These are phyloP conservation scores for Pyropia yezoensis DNA, from an alignment of 23 red algal genomes.

Conservation along the genomic window DNA sequence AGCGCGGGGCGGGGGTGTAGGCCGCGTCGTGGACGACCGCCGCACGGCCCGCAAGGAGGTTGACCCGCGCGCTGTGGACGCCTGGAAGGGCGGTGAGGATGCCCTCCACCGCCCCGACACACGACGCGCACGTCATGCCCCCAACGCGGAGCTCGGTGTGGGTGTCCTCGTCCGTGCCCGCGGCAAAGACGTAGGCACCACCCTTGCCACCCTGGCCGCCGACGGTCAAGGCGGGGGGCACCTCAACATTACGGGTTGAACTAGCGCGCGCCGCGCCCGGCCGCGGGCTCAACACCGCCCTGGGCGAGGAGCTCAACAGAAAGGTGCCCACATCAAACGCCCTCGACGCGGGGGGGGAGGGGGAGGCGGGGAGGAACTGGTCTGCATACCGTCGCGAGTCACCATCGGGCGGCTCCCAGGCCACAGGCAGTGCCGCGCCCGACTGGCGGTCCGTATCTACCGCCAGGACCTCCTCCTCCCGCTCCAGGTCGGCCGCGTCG, in stretches of 20 bases:
- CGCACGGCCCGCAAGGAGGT: constrained; percentile 58
- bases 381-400: no score
- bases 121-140: constrained; percentile 75
- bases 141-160: constrained; percentile 13
- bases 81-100: constrained; percentile 12
- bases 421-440: background rate
- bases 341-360: no score
- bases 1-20: background rate
- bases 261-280: background rate
- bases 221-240: background rate
- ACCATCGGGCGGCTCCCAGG: background rate
- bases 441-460: background rate
- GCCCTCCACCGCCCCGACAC: constrained; percentile 54
- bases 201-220: background rate
- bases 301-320: constrained; percentile 1
- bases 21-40: constrained; percentile 18
- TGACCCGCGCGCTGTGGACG: constrained; percentile 31
- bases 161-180: background rate
- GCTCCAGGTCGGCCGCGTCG: background rate
- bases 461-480: background rate
- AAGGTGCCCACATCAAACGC: no score
- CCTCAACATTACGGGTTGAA: background rate
- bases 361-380: no score
- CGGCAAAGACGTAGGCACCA: background rate
- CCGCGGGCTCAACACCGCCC: background rate